These are phyloP conservation scores for Vaccinium darrowii DNA, from an alignment of 148 eudicot genomes.

Conservation along the genomic window DNA sequence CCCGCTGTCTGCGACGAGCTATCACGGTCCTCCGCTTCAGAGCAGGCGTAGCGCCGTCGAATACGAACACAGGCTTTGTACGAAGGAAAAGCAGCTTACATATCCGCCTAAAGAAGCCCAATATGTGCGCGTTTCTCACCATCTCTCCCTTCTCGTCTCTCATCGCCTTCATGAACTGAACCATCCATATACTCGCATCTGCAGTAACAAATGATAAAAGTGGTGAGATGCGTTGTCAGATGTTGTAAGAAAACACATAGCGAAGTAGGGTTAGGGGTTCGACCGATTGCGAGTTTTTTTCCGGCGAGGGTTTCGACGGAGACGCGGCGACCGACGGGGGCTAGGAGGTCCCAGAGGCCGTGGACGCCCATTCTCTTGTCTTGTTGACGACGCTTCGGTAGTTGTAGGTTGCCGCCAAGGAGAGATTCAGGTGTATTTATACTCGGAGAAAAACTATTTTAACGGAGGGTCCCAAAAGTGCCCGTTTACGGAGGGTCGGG, in stretches of 20 bases:
- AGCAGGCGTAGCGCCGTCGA: conserved; percentile 92
- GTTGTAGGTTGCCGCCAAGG: conserved; percentile 25
- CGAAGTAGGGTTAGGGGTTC: conserved; percentile 30
- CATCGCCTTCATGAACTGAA: conserved; percentile 98
- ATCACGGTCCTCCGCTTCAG: conserved; percentile 85
- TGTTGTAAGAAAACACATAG: background rate
- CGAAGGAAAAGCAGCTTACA: conserved; percentile 91
- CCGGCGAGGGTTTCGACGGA: conserved; percentile 97
- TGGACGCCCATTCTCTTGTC: conserved; percentile 78
- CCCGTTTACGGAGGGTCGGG: too few relatives aligned
- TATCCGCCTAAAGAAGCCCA: conserved; percentile 95
- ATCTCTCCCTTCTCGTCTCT: conserved; percentile 96
- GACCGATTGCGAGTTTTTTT: conserved; percentile 88
- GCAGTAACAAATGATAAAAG: background rate
- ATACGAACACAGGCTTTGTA: conserved; percentile 90
- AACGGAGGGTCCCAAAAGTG: too few relatives aligned
- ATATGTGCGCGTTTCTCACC: conserved; percentile 85
- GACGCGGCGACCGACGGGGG: conserved; percentile 99
- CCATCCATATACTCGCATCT: conserved; percentile 99
- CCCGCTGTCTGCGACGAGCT: conserved; percentile 87
- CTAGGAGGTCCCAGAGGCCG: conserved; percentile 85
- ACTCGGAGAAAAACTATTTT: too few relatives aligned
- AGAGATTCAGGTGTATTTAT: background rate
- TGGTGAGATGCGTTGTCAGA: background rate
- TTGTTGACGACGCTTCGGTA: background rate